A percentile compares a stretch with the other conserved stretches of the same genome.
These are phyloP conservation scores for Abortiporus biennis DNA, from an alignment of 1,284 basidiomycete genomes.

Conservation along the genomic window DNA sequence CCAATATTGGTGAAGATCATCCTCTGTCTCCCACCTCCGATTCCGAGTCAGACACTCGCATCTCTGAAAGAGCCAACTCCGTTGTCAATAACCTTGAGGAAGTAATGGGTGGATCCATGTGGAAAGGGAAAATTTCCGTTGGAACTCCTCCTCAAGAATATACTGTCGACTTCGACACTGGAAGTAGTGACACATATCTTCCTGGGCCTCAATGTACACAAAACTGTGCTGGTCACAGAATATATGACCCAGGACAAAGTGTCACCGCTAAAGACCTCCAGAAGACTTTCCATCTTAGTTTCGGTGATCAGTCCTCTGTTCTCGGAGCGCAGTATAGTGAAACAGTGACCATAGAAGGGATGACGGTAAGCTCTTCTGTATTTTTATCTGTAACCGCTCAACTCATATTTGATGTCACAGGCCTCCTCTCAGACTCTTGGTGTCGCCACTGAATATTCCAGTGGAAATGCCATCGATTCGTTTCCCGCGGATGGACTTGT, in stretches of 20 bases:
- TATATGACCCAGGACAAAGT: constrained; percentile 25
- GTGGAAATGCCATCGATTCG: not conserved
- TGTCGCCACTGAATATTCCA: constrained; percentile 1
- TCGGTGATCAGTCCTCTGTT: constrained; percentile 26
- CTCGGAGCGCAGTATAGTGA: constrained; percentile 27
- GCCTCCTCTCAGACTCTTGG: constrained; percentile 3
- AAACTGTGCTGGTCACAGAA: constrained; percentile 28
- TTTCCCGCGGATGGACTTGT: constrained; percentile 26
- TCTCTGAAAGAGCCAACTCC: no score
- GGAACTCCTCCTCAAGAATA: constrained; percentile 29
- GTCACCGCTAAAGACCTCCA: constrained; percentile 20
- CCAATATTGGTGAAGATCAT: constrained; percentile 15
- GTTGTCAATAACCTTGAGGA: no score
- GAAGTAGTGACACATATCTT: constrained; percentile 34
- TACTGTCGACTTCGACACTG: constrained; percentile 19
- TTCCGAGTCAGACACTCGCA: no score
- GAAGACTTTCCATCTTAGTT: constrained; percentile 20
- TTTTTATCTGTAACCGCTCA: constrained; percentile 6
- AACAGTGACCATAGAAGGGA: constrained; percentile 19
- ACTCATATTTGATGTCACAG: not conserved
- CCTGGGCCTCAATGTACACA: constrained; percentile 28
- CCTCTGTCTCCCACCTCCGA: no score
- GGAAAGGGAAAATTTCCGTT: constrained; percentile 35
- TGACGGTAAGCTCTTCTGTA: constrained; percentile 4
- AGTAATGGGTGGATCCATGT: constrained; percentile 25